Percentiles rank a stretch among this genome's conserved stretches.
phyloP scores from a whole-genome alignment of 2,329 filamentous ascomycete species.

The Lecanoromycetidae sp. region DNA sequence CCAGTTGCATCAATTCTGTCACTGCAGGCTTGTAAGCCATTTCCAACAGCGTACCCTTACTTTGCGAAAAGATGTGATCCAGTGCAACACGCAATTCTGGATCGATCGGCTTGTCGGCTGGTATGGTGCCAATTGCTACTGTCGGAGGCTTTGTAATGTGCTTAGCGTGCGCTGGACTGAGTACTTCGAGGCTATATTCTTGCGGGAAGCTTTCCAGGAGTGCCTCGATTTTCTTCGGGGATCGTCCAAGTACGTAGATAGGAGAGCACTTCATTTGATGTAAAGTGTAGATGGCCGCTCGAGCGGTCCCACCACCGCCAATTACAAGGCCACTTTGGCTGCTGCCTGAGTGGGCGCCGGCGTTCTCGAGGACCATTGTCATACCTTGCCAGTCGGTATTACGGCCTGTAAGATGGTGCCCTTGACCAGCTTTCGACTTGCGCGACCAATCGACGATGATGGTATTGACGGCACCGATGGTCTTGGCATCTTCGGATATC shows the following conservation, averaged over 20 bases:
- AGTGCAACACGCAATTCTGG: conserved; percentile 54
- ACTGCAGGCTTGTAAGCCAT: conserved; percentile 91
- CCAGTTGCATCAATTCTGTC: conserved; percentile 76
- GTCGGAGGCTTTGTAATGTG: conserved; percentile 44
- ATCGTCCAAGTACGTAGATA: conserved; percentile 77
- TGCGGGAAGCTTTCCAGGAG: conserved; percentile 62
- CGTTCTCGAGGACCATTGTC: conserved; percentile 60
- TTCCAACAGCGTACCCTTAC: conserved; percentile 55
- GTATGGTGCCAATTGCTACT: conserved; percentile 81
- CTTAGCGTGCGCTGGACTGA: conserved; percentile 43
- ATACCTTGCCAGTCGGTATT: conserved; percentile 98
- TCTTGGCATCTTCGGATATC: conserved; percentile 62
- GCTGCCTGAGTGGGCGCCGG: conserved; percentile 43
- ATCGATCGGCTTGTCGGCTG: conserved; percentile 76
- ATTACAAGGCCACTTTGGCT: conserved; percentile 60
- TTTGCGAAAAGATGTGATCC: conserved; percentile 35
- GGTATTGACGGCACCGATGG: conserved; percentile 91
- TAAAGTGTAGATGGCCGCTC: conserved; percentile 81
- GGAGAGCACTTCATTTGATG: conserved; percentile 71
- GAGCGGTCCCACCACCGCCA: conserved; percentile 81
- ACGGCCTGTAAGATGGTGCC: conserved; percentile 56
- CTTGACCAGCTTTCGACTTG: conserved; percentile 27
- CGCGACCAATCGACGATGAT: conserved; percentile 50
- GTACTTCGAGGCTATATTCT: conserved; percentile 56
- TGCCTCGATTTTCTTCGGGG: conserved; percentile 51